Conservation (phyloP, 768 basidiomycete species). For the Boletus sensibilis region DNA sequence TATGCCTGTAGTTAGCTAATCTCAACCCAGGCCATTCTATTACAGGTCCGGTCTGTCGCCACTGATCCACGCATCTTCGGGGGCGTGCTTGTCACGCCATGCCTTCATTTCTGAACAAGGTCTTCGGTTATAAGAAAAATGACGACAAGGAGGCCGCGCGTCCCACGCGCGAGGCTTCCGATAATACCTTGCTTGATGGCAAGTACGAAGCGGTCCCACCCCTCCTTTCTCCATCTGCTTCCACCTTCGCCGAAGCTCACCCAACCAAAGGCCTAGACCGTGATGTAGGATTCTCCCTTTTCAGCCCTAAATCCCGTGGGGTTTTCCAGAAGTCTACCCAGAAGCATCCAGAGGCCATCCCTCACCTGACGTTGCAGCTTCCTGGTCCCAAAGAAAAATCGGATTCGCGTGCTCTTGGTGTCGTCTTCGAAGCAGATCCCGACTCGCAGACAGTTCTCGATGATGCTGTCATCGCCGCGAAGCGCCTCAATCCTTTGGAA, state of each 20-base stretch:
- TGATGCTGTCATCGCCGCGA: conserved; percentile 56
- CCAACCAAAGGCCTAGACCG: conserved; percentile 40
- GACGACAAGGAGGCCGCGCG: conserved; percentile 45
- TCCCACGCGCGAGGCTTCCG: conserved; percentile 36
- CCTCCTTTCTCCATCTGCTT: conserved; percentile 34
- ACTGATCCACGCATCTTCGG: conserved; percentile 12
- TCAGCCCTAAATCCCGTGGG: conserved; percentile 47
- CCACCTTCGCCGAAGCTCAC: conserved; percentile 17
- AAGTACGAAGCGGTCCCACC: conserved; percentile 73
- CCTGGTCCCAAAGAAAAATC: conserved; percentile 50
- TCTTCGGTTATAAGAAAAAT: conserved; percentile 70
- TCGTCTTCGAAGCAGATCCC: conserved; percentile 60
- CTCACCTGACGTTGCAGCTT: conserved; percentile 64
- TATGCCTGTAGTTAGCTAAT: conserved; percentile 7
- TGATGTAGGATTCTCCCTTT: conserved; percentile 48
- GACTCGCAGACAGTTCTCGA: conserved; percentile 46
- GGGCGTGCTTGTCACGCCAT: conserved; percentile 31
- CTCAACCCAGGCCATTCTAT: neutral
- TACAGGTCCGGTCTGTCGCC: conserved; percentile 6
- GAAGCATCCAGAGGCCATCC: conserved; percentile 37
- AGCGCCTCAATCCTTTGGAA: conserved; percentile 60
- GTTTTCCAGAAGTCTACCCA: conserved; percentile 35
- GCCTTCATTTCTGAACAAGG: conserved; percentile 74
- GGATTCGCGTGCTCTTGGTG: conserved; percentile 48
- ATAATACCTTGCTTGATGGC: conserved; percentile 60